Evolutionary conservation across 129 eudicot species (phyloP).

Genomic region (Rutidosis leptorrhynchoides): DNA sequence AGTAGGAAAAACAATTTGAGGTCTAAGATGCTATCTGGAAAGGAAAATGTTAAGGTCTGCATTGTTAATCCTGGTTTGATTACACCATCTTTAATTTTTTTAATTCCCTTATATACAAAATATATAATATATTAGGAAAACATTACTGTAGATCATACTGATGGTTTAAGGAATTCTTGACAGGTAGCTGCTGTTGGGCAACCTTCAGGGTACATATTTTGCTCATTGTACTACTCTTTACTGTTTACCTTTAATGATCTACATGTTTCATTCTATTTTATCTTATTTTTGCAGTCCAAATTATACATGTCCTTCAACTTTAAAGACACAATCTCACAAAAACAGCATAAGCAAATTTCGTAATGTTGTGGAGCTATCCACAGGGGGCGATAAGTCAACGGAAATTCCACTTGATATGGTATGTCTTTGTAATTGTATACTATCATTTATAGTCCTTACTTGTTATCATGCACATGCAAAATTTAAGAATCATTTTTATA

Average conservation of each 20-base stretch:
- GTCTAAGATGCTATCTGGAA: conserved; percentile 47
- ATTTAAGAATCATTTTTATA: conserved; percentile 19
- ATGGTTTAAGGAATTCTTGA: conserved; percentile 37
- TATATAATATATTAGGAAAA: conserved; percentile 40
- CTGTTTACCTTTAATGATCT: background rate
- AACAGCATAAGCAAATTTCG: conserved; percentile 48
- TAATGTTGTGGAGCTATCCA: conserved; percentile 63
- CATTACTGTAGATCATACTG: conserved; percentile 30
- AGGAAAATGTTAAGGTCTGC: conserved; percentile 65
- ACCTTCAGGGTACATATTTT: conserved; percentile 39
- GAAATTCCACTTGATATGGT: conserved; percentile 69
- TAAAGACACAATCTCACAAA: conserved; percentile 36
- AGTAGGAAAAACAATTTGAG: conserved; percentile 62
- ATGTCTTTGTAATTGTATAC: conserved; percentile 5
- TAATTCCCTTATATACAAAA: background rate
- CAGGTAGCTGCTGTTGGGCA: conserved; percentile 39
- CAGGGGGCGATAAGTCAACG: conserved; percentile 47
- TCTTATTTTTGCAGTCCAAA: conserved; percentile 40
- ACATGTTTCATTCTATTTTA: conserved; percentile 15
- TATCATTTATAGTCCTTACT: background rate
- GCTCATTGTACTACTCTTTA: background rate
- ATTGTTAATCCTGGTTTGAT: background rate
- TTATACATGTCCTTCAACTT: conserved; percentile 35
- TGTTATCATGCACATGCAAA: conserved; percentile 13
- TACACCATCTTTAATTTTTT: background rate